Evolutionary conservation across 2,329 filamentous ascomycete genomes (phyloP), one percentile per base, ranked within the genome.

Genomic region (Diaporthe ilicicola): DNA sequence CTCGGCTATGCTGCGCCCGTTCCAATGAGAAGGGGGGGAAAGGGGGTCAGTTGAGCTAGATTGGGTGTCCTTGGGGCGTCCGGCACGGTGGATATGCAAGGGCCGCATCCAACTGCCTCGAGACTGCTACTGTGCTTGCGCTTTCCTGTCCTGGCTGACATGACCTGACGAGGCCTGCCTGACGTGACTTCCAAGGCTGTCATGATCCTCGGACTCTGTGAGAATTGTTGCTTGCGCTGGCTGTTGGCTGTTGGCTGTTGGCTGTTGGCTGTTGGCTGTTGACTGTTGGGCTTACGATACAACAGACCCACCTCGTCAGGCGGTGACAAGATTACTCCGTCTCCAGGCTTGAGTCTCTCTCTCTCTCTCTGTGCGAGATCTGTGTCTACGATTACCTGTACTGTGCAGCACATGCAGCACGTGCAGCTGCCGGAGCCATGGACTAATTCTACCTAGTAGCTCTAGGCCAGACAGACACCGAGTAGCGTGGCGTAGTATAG

Each of bases 11-110:
- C 24, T 34, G 50, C 10, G 64, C 50, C 64, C 64, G 64, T 67
- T 27, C 64, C 64, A 67, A 67, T 67, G 50, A 54, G 64, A 66
- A 67, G 27, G 34, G 24, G 24, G 37, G 39, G 17, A 55, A 46
- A 46, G 37, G 37, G 34, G 27, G 13, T 17, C 39, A 19, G 29
- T 37, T 10, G 48, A 50, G 53, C 65, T 67, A 67, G 56, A 67
- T 67, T 34, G 44, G 51, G 65, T 9, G 39, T 37, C 24, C 19
- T 19, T 67, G 22, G 44, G 51, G 65, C 15, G 39, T 27, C 24
- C 19, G 27, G 22, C 51, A 67, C 51, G 27, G 65, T 56, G 42
- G 19, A 12, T 13, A 44, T 22, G 62, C 55, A 44, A 59, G 55
- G 55, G 55, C 55, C 12, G 19, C 42, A 8, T 37, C 37, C 54